A percentile compares a stretch with the other conserved stretches of the same genome.
Conservation (phyloP, 2,329 filamentous ascomycete species). For the Dactylellina leptospora region DNA sequence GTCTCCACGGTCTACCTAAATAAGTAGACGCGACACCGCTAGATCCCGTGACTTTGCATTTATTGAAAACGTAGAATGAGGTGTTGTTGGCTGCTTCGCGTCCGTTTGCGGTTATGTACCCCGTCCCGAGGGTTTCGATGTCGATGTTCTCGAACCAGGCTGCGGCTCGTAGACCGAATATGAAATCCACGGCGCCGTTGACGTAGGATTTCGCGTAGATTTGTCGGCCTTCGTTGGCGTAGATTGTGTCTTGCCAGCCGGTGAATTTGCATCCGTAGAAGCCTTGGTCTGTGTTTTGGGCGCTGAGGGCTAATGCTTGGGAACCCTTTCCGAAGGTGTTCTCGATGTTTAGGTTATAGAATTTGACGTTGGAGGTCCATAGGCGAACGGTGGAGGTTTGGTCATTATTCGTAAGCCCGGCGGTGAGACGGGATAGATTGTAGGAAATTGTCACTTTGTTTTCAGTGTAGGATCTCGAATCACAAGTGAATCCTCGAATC, state of each 20-base stretch:
- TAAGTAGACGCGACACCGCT: constrained; percentile 62
- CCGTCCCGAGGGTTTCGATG: constrained; percentile 64
- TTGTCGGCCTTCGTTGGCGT: constrained; percentile 65
- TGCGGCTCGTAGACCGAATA: constrained; percentile 67
- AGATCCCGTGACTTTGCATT: constrained; percentile 63
- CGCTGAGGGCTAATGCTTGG: constrained; percentile 67
- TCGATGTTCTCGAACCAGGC: constrained; percentile 66
- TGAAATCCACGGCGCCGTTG: constrained; percentile 69
- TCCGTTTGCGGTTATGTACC: constrained; percentile 65
- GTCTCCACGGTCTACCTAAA: constrained; percentile 66
- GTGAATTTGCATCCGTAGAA: constrained; percentile 68
- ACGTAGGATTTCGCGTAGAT: constrained; percentile 68
- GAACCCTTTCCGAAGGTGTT: constrained; percentile 63
- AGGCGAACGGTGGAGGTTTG: constrained; percentile 64
- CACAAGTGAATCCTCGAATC: constrained; percentile 69
- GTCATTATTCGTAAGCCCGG: constrained; percentile 64
- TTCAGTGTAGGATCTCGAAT: constrained; percentile 65
- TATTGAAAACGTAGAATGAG: constrained; percentile 68
- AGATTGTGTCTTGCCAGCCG: constrained; percentile 68
- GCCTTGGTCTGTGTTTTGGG: constrained; percentile 65
- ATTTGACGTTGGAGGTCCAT: constrained; percentile 65
- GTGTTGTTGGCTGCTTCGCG: constrained; percentile 60
- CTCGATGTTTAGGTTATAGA: constrained; percentile 71
- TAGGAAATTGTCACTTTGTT: constrained; percentile 69
- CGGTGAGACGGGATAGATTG: constrained; percentile 63